Base-by-base conservation (phyloP, 192 early-diverging fungal genomes). In the Coemansia umbellata region DNA sequence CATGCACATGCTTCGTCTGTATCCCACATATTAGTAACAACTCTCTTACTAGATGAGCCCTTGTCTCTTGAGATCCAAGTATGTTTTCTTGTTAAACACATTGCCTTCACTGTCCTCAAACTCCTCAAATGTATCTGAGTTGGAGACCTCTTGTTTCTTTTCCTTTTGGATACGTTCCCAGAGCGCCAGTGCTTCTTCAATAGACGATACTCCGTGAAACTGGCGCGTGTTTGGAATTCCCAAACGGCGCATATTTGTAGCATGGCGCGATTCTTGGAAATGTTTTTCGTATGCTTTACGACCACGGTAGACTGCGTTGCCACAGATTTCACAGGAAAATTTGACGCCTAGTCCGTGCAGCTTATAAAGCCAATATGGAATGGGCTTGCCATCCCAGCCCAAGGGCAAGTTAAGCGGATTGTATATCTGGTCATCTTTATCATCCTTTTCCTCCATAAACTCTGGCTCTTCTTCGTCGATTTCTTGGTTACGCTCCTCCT, bases 301-400 rank as follows among this genome's bases (percentile, higher is more conserved):
- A 19, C 95, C 95, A 80, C 93, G 94, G 63, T 98, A 95, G 15
- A 92, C 81, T 47, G 85, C 86, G 55, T 94, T 91, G 24, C 94
- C 95, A 60, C 95, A 98, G 49, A 98, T 95, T 74, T 98, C 94
- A 62, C 95, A 98, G 1, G 87, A 79, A 59, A 95, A 96, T 56
- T 95, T 90, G 24, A 93, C 88, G 10, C 91, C 91, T 47, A 98
- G 73, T 5, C 95, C 95, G 61, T 97, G 95, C 41, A 98, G 78
- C 73, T 96, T 97, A 82, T 91, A 98, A 24, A 98, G 78, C 95
- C 95, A 98, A 66, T 91, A 98, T 15, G 95, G 95, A 73, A 98
- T 98, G 15, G 94, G 95, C 66, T 98, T 98, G 30, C 94, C 95
- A 64, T 98, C 95, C 92, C 92, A 97, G 10, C 93, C 95, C 45